These are phyloP conservation scores for Aspergillus biplanus DNA, from an alignment of 495 filamentous ascomycete species.

Conservation along the genomic window DNA sequence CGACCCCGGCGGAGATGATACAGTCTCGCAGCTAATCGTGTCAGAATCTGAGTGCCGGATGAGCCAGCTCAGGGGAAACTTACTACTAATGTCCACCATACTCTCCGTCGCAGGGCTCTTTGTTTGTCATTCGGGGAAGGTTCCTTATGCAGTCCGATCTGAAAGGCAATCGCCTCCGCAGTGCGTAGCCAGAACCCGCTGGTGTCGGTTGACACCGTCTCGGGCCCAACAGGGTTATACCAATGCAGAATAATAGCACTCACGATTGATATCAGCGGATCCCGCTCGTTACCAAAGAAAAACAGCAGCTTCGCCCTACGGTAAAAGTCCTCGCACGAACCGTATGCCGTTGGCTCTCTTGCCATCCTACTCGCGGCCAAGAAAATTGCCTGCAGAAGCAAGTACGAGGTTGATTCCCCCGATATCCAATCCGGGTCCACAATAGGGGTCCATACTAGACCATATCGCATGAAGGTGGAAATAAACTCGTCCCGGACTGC, in stretches of 20 bases:
- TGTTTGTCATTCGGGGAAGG: neutral
- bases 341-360: constrained; percentile 1
- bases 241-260: constrained; percentile 6
- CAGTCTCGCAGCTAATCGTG: neutral
- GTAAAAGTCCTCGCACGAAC: constrained; percentile 1
- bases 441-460: constrained; percentile 5
- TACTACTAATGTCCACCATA: constrained; percentile 15
- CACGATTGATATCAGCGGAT: constrained; percentile 6
- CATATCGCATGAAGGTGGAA: constrained; percentile 3
- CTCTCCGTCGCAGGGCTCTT: neutral
- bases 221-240: constrained; percentile 9
- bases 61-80: neutral
- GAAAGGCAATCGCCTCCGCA: constrained; percentile 11
- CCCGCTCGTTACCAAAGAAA: constrained; percentile 8
- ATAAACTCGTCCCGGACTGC: constrained; percentile 5
- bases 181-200: constrained; percentile 13
- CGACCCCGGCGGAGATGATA: constrained; percentile 3
- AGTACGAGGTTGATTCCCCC: neutral
- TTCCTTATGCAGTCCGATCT: constrained; percentile 10
- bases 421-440: constrained; percentile 3
- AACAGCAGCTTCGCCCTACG: constrained; percentile 12
- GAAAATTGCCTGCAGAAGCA: constrained; percentile 6
- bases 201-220: neutral
- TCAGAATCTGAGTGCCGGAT: neutral
- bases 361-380: neutral